Evolutionary conservation across 2,329 filamentous ascomycete genomes (phyloP).

Genomic region (Diaporthe australafricana): DNA sequence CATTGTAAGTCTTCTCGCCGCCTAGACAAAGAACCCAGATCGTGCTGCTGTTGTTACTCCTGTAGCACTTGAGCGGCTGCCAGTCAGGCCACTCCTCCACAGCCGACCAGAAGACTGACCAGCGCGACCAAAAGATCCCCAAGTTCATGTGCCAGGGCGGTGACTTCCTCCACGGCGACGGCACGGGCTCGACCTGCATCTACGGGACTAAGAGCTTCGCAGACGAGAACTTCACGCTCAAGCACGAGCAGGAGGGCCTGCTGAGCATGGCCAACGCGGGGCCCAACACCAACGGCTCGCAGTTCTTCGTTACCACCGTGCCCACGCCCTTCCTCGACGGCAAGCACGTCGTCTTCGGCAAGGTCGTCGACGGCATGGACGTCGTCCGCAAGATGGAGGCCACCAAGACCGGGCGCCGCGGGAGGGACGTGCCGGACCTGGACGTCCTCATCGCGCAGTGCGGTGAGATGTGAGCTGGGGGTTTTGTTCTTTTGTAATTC

Average conservation of each 20-base stretch:
- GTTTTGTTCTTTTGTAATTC: too few relatives aligned
- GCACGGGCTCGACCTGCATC: constrained; percentile 88
- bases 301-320: constrained; percentile 97
- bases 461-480: constrained; percentile 84
- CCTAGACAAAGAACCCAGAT: neutral
- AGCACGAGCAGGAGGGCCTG: constrained; percentile 83
- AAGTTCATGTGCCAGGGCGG: constrained; percentile 98
- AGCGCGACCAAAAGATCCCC: constrained; percentile 74
- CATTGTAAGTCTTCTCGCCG: constrained; percentile 70
- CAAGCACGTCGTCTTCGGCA: constrained; percentile 96
- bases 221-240: constrained; percentile 88
- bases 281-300: constrained; percentile 91
- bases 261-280: constrained; percentile 97
- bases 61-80: neutral
- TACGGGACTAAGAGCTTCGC: constrained; percentile 87
- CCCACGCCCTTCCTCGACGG: constrained; percentile 88
- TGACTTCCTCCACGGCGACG: constrained; percentile 94
- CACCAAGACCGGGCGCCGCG: constrained; percentile 80
- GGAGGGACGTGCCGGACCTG: constrained; percentile 83
- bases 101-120: constrained; percentile 28
- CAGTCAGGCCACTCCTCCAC: neutral
- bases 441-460: constrained; percentile 89
- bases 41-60: neutral
- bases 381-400: constrained; percentile 93
- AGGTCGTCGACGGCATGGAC: constrained; percentile 90